Conservation (phyloP, 2,329 filamentous ascomycete species). For the Aspergillus unguis region DNA sequence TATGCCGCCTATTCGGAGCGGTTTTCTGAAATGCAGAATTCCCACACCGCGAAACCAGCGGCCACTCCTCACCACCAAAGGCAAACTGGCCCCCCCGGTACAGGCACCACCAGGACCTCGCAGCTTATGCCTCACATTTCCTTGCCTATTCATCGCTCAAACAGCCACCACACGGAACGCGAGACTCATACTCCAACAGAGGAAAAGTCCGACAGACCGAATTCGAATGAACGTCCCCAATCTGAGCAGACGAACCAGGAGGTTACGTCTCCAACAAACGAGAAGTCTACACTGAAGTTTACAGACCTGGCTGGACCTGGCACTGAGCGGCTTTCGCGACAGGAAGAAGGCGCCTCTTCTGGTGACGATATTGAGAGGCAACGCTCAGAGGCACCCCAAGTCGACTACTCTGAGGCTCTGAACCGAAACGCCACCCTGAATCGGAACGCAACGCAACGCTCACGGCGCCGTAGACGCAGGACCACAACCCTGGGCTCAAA, state of each 20-base stretch:
- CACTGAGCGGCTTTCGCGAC: constrained; percentile 22
- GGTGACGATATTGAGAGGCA: constrained; percentile 33
- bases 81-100: constrained; percentile 39
- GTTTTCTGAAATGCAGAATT: constrained; percentile 67
- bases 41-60: constrained; percentile 45
- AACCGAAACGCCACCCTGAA: constrained; percentile 40
- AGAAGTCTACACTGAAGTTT: constrained; percentile 42
- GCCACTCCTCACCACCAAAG: constrained; percentile 46
- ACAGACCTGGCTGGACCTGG: constrained; percentile 27
- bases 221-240: constrained; percentile 34
- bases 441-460: constrained; percentile 34
- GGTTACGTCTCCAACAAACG: constrained; percentile 35
- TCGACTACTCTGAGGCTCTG: constrained; percentile 41
- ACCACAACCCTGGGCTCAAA: constrained; percentile 47
- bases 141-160: constrained; percentile 27
- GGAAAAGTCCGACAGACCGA: constrained; percentile 36
- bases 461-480: constrained; percentile 40
- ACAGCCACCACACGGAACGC: constrained; percentile 28
- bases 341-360: constrained; percentile 24
- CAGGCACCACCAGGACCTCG: constrained; percentile 23
- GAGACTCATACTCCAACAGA: constrained; percentile 30
- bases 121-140: constrained; percentile 25
- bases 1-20: constrained; percentile 72
- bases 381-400: constrained; percentile 28
- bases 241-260: constrained; percentile 29